phyloP scores from a whole-genome alignment of 805 yeast genomes.

The Lipomyces orientalis region DNA sequence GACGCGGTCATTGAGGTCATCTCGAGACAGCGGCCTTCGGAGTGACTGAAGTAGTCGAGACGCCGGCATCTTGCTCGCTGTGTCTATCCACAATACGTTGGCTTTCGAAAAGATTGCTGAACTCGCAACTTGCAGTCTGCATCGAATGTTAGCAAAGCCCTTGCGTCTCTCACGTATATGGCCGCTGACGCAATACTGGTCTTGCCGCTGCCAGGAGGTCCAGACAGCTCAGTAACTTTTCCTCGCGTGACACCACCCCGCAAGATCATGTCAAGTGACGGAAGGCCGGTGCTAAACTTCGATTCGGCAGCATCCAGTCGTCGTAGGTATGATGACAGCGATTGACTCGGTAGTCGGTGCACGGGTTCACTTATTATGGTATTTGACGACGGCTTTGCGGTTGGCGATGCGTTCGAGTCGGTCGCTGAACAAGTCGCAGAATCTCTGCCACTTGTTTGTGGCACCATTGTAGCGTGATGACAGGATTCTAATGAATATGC shows the following conservation, averaged over 20 bases:
- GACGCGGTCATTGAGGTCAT: conserved; percentile 9
- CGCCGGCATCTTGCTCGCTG: conserved; percentile 16
- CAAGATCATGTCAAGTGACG: conserved; percentile 22
- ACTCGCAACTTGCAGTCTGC: conserved; percentile 23
- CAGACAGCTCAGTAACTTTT: conserved; percentile 31
- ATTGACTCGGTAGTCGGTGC: conserved; percentile 23
- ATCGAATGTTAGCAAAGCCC: neutral
- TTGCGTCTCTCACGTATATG: neutral
- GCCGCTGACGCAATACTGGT: conserved; percentile 33
- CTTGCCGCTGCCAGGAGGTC: conserved; percentile 37
- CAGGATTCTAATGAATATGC: neutral
- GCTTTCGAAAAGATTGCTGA: conserved; percentile 13
- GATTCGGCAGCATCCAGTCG: conserved; percentile 14
- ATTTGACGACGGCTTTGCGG: neutral
- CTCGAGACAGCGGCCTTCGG: neutral
- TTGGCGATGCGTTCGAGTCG: neutral
- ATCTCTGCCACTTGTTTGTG: neutral
- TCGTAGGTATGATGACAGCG: conserved; percentile 14
- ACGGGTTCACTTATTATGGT: neutral
- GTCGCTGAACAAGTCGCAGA: neutral
- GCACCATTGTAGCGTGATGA: neutral
- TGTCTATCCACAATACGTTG: conserved; percentile 35
- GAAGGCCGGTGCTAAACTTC: conserved; percentile 23
- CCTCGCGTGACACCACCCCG: conserved; percentile 33
- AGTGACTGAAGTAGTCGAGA: conserved; percentile 11